Conservation (phyloP, 2,329 filamentous ascomycete species). For the Cladophialophora carrionii region DNA sequence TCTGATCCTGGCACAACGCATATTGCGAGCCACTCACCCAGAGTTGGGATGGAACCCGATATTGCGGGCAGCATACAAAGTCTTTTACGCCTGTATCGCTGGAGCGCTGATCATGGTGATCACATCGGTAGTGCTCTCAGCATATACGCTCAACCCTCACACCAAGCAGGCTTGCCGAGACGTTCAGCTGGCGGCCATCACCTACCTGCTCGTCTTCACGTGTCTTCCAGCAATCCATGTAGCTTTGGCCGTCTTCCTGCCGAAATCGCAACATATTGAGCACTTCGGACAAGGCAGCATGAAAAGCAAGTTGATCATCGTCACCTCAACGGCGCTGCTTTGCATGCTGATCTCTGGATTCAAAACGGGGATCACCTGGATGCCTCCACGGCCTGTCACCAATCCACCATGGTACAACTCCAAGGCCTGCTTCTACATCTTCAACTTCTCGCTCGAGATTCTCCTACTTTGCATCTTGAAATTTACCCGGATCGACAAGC, state of each 20-base stretch:
- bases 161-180: constrained; percentile 59
- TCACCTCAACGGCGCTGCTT: constrained; percentile 62
- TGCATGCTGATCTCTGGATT: constrained; percentile 71
- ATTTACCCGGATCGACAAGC: constrained; percentile 68
- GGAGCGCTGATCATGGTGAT: constrained; percentile 69
- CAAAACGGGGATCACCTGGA: constrained; percentile 64
- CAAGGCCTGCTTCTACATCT: constrained; percentile 75
- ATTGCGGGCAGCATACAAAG: constrained; percentile 58
- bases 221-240: constrained; percentile 68
- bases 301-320: constrained; percentile 66
- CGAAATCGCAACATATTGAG: constrained; percentile 53
- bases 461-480: constrained; percentile 69
- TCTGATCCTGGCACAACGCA: constrained; percentile 73
- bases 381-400: constrained; percentile 52
- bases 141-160: constrained; percentile 64
- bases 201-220: constrained; percentile 66
- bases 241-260: constrained; percentile 51
- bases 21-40: constrained; percentile 74
- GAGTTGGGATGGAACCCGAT: constrained; percentile 67
- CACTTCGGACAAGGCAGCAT: constrained; percentile 70
- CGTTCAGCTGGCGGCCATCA: constrained; percentile 65
- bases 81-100: constrained; percentile 62
- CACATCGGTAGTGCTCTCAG: constrained; percentile 64
- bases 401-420: constrained; percentile 70
- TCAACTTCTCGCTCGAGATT: constrained; percentile 76